These are phyloP conservation scores for Syzygium aqueum DNA, from an alignment of 345 rosid genomes.

Conservation along the genomic window DNA sequence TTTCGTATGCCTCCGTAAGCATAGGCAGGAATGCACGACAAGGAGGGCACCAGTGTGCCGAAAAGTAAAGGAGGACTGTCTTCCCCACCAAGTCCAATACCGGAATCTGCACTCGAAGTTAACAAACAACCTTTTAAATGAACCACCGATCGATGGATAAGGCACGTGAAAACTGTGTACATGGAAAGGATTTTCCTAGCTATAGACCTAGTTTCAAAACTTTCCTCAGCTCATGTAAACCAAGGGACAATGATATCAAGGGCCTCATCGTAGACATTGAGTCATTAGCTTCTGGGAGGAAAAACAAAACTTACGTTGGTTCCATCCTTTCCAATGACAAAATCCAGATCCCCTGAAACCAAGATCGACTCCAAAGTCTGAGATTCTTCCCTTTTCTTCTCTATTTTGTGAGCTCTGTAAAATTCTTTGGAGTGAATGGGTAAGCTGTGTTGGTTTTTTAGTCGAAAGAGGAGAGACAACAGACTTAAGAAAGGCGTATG, in stretches of 20 bases:
- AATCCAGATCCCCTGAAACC: slow-evolving; percentile 9
- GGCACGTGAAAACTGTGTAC: not conserved
- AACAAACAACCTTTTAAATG: not conserved
- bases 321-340: slow-evolving; percentile 11
- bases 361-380: slow-evolving; percentile 16
- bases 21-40: slow-evolving; percentile 31
- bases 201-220: not conserved
- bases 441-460: too few relatives aligned
- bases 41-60: slow-evolving; percentile 35
- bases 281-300: not conserved
- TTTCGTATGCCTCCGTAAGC: slow-evolving; percentile 18
- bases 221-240: not conserved
- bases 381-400: slow-evolving; percentile 8
- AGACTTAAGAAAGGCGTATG: too few relatives aligned
- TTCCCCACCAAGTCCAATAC: slow-evolving; percentile 32
- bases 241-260: not conserved
- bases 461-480: too few relatives aligned
- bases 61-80: slow-evolving; percentile 37
- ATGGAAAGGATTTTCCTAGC: not conserved
- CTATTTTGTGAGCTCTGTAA: slow-evolving; percentile 13
- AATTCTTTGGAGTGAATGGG: slow-evolving; percentile 14
- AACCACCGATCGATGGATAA: not conserved
- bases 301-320: not conserved
- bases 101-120: slow-evolving; percentile 7
- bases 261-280: not conserved